A percentile compares a stretch with the other conserved stretches of the same genome.
These are phyloP conservation scores for Aspergillus sp. DNA, from an alignment of 2,329 filamentous ascomycete species.

Conservation along the genomic window DNA sequence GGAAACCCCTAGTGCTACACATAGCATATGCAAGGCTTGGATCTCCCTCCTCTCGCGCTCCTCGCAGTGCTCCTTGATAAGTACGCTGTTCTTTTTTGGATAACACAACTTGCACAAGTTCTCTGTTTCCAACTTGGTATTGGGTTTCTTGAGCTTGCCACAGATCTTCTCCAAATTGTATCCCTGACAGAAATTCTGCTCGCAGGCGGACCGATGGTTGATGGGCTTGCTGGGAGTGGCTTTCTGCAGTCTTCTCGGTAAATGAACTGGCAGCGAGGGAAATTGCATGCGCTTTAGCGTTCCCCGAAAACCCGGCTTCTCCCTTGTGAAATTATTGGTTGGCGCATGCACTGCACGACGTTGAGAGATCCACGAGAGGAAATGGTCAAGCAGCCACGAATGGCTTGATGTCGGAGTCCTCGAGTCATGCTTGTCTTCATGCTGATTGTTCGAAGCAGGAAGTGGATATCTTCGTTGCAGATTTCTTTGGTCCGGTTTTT, in stretches of 20 bases:
- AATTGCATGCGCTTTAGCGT: background rate
- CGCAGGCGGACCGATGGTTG: slow-evolving; percentile 4
- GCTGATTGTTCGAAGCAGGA: background rate
- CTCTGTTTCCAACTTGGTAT: slow-evolving; percentile 1
- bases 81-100: slow-evolving; percentile 5
- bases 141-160: background rate
- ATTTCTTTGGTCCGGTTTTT: background rate
- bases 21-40: slow-evolving; percentile 8
- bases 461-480: background rate
- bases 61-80: slow-evolving; percentile 8
- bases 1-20: slow-evolving; percentile 5
- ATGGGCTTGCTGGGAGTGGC: background rate
- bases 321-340: background rate
- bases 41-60: slow-evolving; percentile 6
- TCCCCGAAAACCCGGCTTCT: background rate
- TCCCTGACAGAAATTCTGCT: slow-evolving; percentile 6
- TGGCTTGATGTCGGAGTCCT: background rate
- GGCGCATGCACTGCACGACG: background rate
- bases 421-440: background rate
- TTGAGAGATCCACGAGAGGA: slow-evolving; percentile 2
- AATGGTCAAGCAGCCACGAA: background rate
- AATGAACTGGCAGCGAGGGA: background rate
- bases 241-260: background rate
- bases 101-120: slow-evolving; percentile 10
- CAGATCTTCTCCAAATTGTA: slow-evolving; percentile 6